Evolutionary conservation across 1,139 yeast species (phyloP).

Genomic region (Candida sp.): DNA sequence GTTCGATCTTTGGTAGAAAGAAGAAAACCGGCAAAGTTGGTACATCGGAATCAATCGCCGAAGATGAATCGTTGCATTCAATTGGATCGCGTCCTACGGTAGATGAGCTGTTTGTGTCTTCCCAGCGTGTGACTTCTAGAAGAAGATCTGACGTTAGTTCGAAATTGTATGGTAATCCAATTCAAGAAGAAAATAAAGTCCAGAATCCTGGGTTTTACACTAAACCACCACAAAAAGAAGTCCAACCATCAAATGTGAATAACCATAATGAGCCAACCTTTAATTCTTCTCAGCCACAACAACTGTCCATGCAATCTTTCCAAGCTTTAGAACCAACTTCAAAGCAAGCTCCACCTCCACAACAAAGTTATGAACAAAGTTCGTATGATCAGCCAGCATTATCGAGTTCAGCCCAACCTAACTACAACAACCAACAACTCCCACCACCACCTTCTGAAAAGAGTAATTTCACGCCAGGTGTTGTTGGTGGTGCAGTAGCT

Average conservation of each 20-base stretch:
- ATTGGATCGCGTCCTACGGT: conserved; percentile 11
- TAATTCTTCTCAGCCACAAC: not conserved
- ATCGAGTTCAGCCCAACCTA: not conserved
- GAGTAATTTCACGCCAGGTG: not conserved
- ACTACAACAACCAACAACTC: not conserved
- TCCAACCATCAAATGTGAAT: not conserved
- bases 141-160: not conserved
- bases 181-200: not conserved
- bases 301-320: not conserved
- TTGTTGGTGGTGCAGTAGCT: conserved; percentile 17
- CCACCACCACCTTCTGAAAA: not conserved
- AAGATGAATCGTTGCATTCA: conserved; percentile 28
- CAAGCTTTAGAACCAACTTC: not conserved
- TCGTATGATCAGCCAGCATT: not conserved
- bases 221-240: not conserved
- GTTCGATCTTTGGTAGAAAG: conserved; percentile 77
- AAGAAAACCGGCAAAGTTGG: conserved; percentile 29
- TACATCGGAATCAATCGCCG: conserved; percentile 26
- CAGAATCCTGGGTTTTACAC: conserved; percentile 1
- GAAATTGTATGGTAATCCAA: not conserved
- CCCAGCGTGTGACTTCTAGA: conserved; percentile 1
- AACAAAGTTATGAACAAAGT: not conserved
- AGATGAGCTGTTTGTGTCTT: not conserved
- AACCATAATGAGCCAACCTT: not conserved
- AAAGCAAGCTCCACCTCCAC: not conserved